These are phyloP conservation scores for Chamaenerion angustifolium DNA, from an alignment of 345 rosid genomes.

Conservation along the genomic window DNA sequence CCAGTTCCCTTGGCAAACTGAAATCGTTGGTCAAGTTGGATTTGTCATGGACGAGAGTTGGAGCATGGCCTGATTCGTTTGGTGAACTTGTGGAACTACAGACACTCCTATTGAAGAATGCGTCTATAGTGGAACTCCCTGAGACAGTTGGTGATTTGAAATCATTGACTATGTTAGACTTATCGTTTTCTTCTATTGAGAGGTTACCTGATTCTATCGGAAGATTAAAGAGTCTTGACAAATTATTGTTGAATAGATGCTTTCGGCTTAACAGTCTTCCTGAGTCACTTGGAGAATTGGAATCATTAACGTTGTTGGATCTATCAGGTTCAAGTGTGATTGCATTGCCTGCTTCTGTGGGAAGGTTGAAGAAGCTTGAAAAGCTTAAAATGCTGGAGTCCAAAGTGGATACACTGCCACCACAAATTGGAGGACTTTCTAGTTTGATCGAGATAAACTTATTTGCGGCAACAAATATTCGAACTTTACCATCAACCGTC, in stretches of 20 bases:
- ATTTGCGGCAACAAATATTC: background rate
- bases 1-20: background rate
- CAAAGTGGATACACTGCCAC: background rate
- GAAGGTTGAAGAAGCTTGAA: slow-evolving; percentile 1
- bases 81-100: background rate
- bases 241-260: background rate
- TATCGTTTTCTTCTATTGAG: background rate
- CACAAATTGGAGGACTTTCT: background rate
- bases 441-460: background rate
- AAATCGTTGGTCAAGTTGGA: background rate
- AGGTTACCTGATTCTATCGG: background rate
- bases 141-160: background rate
- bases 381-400: background rate
- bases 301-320: background rate
- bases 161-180: background rate
- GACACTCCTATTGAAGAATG: no score
- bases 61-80: background rate
- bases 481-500: background rate
- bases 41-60: background rate
- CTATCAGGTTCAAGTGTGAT: background rate
- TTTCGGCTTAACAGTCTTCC: background rate
- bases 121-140: no score
- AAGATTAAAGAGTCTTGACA: background rate
- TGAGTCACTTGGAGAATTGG: background rate
- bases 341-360: background rate